Conservation (phyloP, 208 protist genomes). For the Wallacemonas rigidus region DNA sequence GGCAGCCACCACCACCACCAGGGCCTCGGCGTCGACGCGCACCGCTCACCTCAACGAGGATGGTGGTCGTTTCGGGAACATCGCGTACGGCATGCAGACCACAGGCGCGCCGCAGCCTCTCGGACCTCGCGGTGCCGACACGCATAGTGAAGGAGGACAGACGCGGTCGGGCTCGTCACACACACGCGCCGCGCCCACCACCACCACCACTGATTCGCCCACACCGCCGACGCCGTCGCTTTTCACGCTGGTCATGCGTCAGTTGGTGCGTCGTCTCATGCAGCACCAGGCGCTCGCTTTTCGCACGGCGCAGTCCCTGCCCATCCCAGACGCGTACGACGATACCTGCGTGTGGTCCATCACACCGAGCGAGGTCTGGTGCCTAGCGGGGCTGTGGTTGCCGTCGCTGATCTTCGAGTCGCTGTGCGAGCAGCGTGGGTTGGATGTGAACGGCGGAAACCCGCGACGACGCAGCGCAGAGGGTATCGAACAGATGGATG, state of each 20-base stretch:
- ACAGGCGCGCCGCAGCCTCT: too few species aligned
- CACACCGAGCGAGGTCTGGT: conserved; percentile 78
- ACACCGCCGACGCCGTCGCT: conserved; percentile 15
- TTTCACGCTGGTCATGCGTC: conserved; percentile 60
- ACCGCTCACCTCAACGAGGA: background rate
- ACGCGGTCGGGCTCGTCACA: too few species aligned
- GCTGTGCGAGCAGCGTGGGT: conserved; percentile 23
- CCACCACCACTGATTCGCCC: background rate
- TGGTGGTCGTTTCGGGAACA: conserved; percentile 58
- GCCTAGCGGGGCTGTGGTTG: conserved; percentile 68
- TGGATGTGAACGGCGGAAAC: background rate
- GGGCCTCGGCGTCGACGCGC: background rate
- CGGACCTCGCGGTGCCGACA: too few species aligned
- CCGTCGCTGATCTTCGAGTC: conserved; percentile 56
- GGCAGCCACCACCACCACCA: background rate
- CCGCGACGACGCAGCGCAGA: background rate
- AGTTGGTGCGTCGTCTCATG: conserved; percentile 44
- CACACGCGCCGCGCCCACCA: background rate
- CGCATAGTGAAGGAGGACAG: too few species aligned
- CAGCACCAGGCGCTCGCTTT: conserved; percentile 30
- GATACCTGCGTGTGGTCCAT: conserved; percentile 68
- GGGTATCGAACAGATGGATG: background rate
- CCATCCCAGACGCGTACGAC: conserved; percentile 28
- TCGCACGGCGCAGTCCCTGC: conserved; percentile 6
- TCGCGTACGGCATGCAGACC: conserved; percentile 35